These are phyloP conservation scores for Sambucus nigra DNA, from an alignment of 129 eudicot genomes.

Conservation along the genomic window DNA sequence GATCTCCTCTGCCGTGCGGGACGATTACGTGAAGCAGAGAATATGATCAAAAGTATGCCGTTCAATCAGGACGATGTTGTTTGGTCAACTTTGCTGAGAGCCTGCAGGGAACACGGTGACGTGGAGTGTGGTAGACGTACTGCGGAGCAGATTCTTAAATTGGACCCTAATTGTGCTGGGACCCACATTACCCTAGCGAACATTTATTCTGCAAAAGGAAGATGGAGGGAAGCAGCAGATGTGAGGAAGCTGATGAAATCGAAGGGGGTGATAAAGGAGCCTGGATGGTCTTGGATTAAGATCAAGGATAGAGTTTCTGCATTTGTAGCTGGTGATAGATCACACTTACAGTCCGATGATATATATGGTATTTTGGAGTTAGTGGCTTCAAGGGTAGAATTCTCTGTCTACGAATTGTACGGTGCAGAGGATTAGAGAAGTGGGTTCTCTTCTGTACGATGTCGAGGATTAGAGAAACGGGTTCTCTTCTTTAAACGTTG, in stretches of 20 bases:
- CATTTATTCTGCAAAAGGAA: conserved; percentile 65
- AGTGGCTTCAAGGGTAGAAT: conserved; percentile 29
- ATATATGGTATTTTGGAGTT: conserved; percentile 37
- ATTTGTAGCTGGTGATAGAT: conserved; percentile 74
- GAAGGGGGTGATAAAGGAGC: conserved; percentile 73
- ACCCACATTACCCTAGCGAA: conserved; percentile 72
- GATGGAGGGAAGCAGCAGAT: conserved; percentile 66
- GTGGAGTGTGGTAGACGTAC: conserved; percentile 54
- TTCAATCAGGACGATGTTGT: conserved; percentile 58
- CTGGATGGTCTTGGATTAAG: conserved; percentile 92
- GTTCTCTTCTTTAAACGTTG: no score
- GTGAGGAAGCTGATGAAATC: conserved; percentile 67
- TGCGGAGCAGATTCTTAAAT: conserved; percentile 48
- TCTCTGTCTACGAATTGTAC: conserved; percentile 12
- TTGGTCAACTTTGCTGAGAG: conserved; percentile 83
- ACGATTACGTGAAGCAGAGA: conserved; percentile 60
- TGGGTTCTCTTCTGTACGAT: not conserved
- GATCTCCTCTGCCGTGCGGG: conserved; percentile 91
- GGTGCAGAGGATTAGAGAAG: conserved; percentile 14
- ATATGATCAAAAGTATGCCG: conserved; percentile 72
- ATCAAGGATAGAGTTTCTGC: conserved; percentile 48
- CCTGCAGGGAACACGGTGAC: conserved; percentile 58
- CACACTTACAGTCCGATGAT: conserved; percentile 49
- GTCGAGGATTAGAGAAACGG: conserved; percentile 12
- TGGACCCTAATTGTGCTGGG: conserved; percentile 65